Conservation (phyloP, 75 land plant genomes). For the Selaginella moellendorffii region DNA sequence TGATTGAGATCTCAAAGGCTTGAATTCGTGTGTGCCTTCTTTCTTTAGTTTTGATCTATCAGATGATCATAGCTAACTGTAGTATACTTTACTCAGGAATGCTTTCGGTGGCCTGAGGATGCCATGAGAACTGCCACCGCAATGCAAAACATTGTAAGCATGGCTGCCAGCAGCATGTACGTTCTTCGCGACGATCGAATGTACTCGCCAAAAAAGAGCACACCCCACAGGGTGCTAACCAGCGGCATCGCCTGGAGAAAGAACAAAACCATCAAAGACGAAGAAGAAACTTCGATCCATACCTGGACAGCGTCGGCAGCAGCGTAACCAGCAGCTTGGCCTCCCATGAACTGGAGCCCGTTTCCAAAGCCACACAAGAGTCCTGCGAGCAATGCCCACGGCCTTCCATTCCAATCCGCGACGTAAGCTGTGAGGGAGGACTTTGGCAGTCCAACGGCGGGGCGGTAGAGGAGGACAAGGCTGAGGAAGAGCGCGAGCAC, state of each 20-base stretch:
- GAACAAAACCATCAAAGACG: neutral
- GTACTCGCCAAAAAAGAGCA: conserved; percentile 79
- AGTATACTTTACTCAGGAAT: too few species aligned
- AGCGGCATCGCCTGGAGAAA: conserved; percentile 69
- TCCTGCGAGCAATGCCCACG: conserved; percentile 82
- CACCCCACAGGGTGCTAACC: conserved; percentile 95
- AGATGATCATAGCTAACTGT: too few species aligned
- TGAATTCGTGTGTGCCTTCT: too few species aligned
- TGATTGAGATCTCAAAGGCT: too few species aligned
- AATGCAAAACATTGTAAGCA: conserved; percentile 70
- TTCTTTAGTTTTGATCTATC: too few species aligned
- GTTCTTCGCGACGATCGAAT: conserved; percentile 63
- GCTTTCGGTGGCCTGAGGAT: conserved; percentile 56
- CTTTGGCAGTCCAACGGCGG: conserved; percentile 48
- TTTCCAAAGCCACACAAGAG: conserved; percentile 89
- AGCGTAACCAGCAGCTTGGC: conserved; percentile 97
- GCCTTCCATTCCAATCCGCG: conserved; percentile 68
- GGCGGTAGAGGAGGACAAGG: conserved; percentile 57
- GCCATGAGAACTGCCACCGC: conserved; percentile 86
- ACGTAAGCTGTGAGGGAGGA: conserved; percentile 64
- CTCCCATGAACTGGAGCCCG: conserved; percentile 98
- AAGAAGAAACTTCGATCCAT: neutral
- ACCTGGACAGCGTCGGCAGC: conserved; percentile 99
- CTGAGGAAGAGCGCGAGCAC: conserved; percentile 55
- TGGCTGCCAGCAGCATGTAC: conserved; percentile 50